A percentile compares a stretch with the other conserved stretches of the same genome.
phyloP scores from a whole-genome alignment of 108 stramenopile genomes.

The Nannochloropsis gaditana region DNA sequence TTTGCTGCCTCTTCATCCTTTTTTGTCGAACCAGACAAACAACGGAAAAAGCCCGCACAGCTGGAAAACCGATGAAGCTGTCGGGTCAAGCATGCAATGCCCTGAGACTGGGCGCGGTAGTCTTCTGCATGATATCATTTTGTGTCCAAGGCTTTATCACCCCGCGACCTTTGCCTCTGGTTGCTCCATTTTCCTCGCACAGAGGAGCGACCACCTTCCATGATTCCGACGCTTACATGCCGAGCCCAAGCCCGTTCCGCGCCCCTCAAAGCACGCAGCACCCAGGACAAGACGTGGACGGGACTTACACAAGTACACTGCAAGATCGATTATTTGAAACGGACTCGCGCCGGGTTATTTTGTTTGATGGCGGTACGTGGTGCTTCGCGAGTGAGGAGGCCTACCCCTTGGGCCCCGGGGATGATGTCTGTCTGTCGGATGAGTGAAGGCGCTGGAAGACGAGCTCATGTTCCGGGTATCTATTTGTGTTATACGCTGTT shows the following conservation, averaged over 20 bases:
- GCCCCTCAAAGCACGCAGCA: slow-evolving; percentile 16
- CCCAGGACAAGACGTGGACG: not conserved
- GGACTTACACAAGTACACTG: not conserved
- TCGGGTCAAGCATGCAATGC: too few relatives aligned
- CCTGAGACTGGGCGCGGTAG: too few relatives aligned
- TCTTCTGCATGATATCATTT: too few relatives aligned
- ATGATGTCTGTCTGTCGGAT: too few relatives aligned
- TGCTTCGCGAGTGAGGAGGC: not conserved
- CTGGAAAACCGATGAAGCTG: too few relatives aligned
- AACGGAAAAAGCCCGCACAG: too few relatives aligned
- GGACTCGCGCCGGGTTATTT: not conserved
- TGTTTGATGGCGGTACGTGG: not conserved
- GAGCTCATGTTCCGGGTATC: not conserved
- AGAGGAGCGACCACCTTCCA: not conserved
- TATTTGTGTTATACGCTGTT: not conserved
- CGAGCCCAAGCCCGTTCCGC: not conserved
- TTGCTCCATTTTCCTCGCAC: not conserved
- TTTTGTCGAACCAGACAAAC: too few relatives aligned
- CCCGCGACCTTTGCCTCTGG: too few relatives aligned
- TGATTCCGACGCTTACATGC: not conserved
- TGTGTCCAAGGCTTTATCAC: too few relatives aligned
- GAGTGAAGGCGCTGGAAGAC: too few relatives aligned
- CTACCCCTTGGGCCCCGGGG: too few relatives aligned
- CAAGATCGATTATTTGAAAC: not conserved
- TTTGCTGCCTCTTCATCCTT: too few relatives aligned